Base-by-base conservation (phyloP, 257 asterid species). In the Scutellaria baicalensis region DNA sequence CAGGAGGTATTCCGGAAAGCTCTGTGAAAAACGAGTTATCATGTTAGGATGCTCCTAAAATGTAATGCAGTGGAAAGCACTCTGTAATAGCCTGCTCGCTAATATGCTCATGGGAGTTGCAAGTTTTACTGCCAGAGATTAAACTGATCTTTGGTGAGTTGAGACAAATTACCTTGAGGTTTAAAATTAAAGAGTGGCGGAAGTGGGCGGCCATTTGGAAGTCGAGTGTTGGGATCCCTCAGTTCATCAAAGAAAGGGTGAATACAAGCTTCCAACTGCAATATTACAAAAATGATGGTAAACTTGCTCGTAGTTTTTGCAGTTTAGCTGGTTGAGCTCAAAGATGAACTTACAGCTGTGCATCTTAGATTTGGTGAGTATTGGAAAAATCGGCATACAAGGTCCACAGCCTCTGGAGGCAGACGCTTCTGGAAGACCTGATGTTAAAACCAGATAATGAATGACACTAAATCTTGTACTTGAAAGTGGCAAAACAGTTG, bases 121-220 rank as follows among this genome's bases (percentile, higher is more conserved):
- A 56, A 73, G 16, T 65, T 45, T 65, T 42, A 55, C 20, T 6
- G 17, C 8, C 33, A 11, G 14, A 6, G n/a, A n/a, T n/a, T n/a
- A n/a, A n/a, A n/a, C n/a, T n/a, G n/a, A n/a, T n/a, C n/a, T n/a
- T n/a, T n/a, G 16, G 39, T 14, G 16, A 9, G 38, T 66, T 27
- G 52, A 76, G 61, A 68, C 8, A 20, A 73, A 59, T 48, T 80
- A 88, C 98, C 98, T 84, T 80, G 97, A 67, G 97, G 86, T 79
- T 92, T 92, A 75, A 86, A 92, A 78, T 90, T 92, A 66, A 86
- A 88, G 66, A 92, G 98, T 44, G 98, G 98, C 58, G 98, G 98
- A 77, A 92, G 98, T 55, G 98, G 98, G 49, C 98, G 98, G 42
- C 97, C 97, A 85, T 88, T 92, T 65, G 96, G 98, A 75, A 92